Evolutionary conservation across 176 grass and related monocot species (phyloP).

Genomic region (Oryza glaberrima): DNA sequence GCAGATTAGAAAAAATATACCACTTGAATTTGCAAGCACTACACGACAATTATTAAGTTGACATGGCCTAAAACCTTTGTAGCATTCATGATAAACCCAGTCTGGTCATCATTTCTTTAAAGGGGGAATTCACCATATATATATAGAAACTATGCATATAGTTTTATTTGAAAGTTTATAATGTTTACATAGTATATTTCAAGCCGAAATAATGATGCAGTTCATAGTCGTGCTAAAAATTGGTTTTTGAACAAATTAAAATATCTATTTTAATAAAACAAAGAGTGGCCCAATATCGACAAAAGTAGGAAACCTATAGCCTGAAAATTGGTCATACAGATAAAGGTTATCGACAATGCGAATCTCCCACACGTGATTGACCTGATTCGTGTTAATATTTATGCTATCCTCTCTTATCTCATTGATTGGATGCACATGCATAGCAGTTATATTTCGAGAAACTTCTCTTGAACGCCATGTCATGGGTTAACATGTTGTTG

Average conservation of each 20-base stretch:
- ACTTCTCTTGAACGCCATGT: neutral
- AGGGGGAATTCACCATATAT: neutral
- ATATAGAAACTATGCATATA: neutral
- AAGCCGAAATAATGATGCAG: no score
- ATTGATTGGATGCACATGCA: neutral
- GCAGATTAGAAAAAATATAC: neutral
- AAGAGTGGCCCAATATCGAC: neutral
- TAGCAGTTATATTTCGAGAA: neutral
- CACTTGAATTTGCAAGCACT: neutral
- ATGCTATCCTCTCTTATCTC: conserved; percentile 26
- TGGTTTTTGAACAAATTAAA: neutral
- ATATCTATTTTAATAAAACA: neutral
- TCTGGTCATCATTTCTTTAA: no score
- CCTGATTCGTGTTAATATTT: conserved; percentile 2
- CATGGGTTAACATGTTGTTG: neutral
- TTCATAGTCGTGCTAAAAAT: neutral
- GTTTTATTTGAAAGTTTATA: no score
- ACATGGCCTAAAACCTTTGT: neutral
- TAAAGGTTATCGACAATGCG: neutral
- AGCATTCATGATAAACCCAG: neutral
- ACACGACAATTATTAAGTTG: neutral
- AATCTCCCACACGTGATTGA: conserved; percentile 17
- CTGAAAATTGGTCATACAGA: neutral
- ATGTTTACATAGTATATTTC: no score
- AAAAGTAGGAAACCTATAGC: neutral